Evolutionary conservation across 2,329 filamentous ascomycete genomes (phyloP).

Genomic region (Talaromyces funiculosus): DNA sequence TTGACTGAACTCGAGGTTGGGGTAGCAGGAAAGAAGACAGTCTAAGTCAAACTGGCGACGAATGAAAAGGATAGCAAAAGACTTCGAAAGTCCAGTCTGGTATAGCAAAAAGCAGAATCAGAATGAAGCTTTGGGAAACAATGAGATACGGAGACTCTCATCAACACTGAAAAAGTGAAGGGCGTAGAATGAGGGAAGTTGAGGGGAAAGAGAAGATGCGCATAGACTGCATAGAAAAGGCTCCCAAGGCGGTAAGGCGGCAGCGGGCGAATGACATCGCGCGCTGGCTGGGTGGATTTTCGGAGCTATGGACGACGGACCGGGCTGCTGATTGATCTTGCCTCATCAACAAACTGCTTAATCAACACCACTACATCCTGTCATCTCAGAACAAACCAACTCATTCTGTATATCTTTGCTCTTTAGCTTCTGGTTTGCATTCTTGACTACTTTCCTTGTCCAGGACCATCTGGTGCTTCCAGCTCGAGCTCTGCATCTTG

Average conservation of each 20-base stretch:
- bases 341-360: background rate
- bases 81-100: background rate
- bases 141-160: background rate
- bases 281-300: background rate
- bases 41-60: background rate
- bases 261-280: slow-evolving; percentile 5
- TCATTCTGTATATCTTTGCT: background rate
- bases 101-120: background rate
- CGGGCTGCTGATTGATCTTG: slow-evolving; percentile 7
- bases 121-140: background rate
- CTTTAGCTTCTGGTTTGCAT: background rate
- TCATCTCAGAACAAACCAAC: background rate
- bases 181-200: background rate
- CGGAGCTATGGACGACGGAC: slow-evolving; percentile 10
- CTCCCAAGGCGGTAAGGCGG: slow-evolving; percentile 14
- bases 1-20: background rate
- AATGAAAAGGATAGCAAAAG: background rate
- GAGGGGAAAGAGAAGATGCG: slow-evolving; percentile 7
- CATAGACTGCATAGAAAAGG: background rate
- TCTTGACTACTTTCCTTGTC: background rate
- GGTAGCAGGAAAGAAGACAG: background rate
- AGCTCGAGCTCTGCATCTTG: slow-evolving; percentile 11
- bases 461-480: background rate
- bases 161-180: background rate
- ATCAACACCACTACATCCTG: background rate